Base-by-base conservation (phyloP, 768 basidiomycete genomes). In the Lactifluus rugatus region DNA sequence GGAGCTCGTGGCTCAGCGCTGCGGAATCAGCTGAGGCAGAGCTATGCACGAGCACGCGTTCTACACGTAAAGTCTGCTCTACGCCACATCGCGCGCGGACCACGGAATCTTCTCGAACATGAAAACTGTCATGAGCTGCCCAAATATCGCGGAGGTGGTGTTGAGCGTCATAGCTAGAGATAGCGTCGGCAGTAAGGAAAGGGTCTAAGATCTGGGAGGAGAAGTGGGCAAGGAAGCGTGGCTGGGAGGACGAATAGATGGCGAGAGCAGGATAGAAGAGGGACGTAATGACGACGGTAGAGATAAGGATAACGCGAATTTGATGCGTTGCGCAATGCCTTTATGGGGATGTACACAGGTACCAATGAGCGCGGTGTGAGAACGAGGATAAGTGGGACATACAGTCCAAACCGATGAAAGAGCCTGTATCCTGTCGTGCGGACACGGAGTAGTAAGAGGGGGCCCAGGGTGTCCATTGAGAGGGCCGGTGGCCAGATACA, bases 311-410 rank as follows among this genome's bases (percentile, higher is more conserved):
- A 49, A 93, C 83, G 53, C 89, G 83, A 55, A 90, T 89, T 71
- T 93, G 92, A 70, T 93, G 89, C 1, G 86, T 89, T 61, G 91
- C 89, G 66, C 90, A 92, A 68, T 93, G 90, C 57, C 90, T 93
- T 65, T 13, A 60, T 28, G 23, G 8, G 48, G n/a, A 41, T 23
- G 23, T 37, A 5, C 1, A 32, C 23, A n/a, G 36, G 16, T 7
- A 6, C 23, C 4, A 11, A 41, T 49, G n/a, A 56, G 54, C 14
- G 28, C 17, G 21, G 14, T 49, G 32, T 41, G 51, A 52, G 34
- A 48, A 26, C 26, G 28, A 39, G 14, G 32, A 62, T 13, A 21
- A 39, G 37, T 32, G 55, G 34, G 52, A 82, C 89, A 68, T 72
- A 90, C 89, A 91, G 75, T 72, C 89, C 89, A 67, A 91, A 89